These are phyloP conservation scores for Fusarium tupiense DNA, from an alignment of 2,329 filamentous ascomycete genomes.

Conservation along the genomic window DNA sequence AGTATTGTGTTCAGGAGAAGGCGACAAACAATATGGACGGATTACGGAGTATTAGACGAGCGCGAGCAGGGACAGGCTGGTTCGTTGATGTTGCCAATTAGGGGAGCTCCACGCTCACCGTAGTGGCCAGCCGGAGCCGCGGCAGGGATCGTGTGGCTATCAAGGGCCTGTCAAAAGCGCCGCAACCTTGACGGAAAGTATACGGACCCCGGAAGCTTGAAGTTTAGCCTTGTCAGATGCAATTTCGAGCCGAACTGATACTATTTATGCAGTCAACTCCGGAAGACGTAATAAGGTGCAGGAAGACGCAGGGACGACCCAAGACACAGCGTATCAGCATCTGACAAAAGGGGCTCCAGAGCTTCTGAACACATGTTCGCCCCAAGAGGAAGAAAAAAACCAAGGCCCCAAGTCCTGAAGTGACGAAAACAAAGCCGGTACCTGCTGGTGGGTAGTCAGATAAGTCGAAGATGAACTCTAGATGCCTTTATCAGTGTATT, in stretches of 20 bases:
- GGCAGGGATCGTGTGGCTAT: conserved; percentile 22
- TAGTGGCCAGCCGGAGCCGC: conserved; percentile 26
- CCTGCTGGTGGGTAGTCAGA: neutral
- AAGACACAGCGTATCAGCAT: conserved; percentile 28
- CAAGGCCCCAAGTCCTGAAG: neutral
- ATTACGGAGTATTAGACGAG: conserved; percentile 21
- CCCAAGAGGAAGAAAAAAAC: neutral
- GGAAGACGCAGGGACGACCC: conserved; percentile 20
- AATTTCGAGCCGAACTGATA: conserved; percentile 30
- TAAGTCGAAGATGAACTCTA: neutral
- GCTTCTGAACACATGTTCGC: conserved; percentile 24
- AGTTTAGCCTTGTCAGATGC: conserved; percentile 8
- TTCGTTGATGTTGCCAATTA: conserved; percentile 40
- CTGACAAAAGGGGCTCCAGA: conserved; percentile 22
- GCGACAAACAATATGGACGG: conserved; percentile 20
- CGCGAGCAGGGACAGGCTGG: conserved; percentile 37
- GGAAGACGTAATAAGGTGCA: conserved; percentile 28
- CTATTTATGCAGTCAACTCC: conserved; percentile 26
- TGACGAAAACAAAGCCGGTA: neutral
- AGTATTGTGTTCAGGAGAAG: conserved; percentile 36
- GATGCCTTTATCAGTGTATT: neutral
- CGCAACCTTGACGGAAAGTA: conserved; percentile 6
- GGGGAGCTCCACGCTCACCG: conserved; percentile 40
- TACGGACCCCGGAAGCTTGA: conserved; percentile 10
- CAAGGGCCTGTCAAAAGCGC: conserved; percentile 21